Evolutionary conservation across 805 yeast species (phyloP).

Genomic region (Candida quercuum): DNA sequence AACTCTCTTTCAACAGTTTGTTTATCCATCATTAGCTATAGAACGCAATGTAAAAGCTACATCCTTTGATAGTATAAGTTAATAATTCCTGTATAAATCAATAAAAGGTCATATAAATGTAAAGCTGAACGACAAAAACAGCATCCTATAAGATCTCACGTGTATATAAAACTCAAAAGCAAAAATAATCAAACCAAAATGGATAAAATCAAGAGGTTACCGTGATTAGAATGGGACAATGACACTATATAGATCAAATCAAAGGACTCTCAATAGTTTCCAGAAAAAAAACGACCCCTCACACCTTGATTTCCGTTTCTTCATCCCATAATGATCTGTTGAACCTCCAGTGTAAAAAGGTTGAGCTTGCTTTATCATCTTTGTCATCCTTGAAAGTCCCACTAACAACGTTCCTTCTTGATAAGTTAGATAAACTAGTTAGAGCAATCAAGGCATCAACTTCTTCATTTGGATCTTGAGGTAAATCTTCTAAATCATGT

Average conservation of each 20-base stretch:
- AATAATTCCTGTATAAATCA: no score
- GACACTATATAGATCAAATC: background rate
- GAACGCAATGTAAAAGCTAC: no score
- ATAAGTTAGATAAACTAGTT: conserved; percentile 46
- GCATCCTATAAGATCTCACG: no score
- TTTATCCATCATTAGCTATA: no score
- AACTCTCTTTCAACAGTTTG: no score
- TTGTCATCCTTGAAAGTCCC: conserved; percentile 55
- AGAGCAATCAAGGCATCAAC: conserved; percentile 36
- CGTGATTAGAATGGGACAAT: no score
- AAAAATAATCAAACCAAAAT: no score
- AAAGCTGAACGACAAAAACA: no score
- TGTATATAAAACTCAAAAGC: background rate
- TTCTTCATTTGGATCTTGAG: conserved; percentile 21
- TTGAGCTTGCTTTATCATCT: conserved; percentile 41
- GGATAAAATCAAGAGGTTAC: no score
- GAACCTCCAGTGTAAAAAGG: conserved; percentile 67
- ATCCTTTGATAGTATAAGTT: no score
- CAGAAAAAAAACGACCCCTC: background rate
- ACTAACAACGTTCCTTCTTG: conserved; percentile 61
- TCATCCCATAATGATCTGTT: conserved; percentile 45
- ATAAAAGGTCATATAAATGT: no score
- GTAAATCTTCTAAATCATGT: conserved; percentile 31
- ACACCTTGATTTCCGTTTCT: conserved; percentile 49
- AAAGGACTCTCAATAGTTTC: background rate